Evolutionary conservation across 192 early-diverging fungal genomes (phyloP).

Genomic region (Backusella westeae): DNA sequence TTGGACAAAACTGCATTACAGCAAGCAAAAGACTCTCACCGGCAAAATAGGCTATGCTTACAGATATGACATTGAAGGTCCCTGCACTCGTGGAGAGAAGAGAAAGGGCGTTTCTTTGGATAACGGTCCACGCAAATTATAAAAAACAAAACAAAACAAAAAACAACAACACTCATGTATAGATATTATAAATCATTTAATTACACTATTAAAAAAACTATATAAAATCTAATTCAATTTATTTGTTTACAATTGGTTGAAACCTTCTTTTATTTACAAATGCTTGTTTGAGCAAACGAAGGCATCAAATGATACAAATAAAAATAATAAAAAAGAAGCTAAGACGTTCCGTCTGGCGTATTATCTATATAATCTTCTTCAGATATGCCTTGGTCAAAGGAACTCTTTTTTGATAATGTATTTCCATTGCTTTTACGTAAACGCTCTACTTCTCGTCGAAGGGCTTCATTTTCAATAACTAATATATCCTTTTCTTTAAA

Average conservation of each 20-base stretch:
- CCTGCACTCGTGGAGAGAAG: background rate
- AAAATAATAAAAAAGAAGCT: background rate
- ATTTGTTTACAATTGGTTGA: too few relatives aligned
- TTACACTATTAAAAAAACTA: background rate
- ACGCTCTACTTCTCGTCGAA: conserved; percentile 18
- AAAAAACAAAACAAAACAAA: background rate
- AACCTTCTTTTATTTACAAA: background rate
- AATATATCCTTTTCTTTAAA: conserved; percentile 17
- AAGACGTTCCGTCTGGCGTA: background rate
- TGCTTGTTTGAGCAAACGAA: background rate
- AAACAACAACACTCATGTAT: background rate
- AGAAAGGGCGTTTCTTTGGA: background rate
- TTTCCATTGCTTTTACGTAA: conserved; percentile 2
- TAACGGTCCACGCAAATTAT: background rate
- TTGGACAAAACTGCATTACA: background rate
- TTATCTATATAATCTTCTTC: background rate
- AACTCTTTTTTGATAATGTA: background rate
- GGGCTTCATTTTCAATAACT: conserved; percentile 14
- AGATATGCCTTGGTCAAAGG: background rate
- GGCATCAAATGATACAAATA: background rate
- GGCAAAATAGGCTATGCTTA: background rate
- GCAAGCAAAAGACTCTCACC: background rate
- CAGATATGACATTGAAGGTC: conserved; percentile 1
- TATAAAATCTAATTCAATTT: background rate
- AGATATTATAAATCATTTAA: too few relatives aligned